Evolutionary conservation across 257 asterid genomes (phyloP), one percentile per base, ranked within the genome.

Genomic region (Datura wrightii): DNA sequence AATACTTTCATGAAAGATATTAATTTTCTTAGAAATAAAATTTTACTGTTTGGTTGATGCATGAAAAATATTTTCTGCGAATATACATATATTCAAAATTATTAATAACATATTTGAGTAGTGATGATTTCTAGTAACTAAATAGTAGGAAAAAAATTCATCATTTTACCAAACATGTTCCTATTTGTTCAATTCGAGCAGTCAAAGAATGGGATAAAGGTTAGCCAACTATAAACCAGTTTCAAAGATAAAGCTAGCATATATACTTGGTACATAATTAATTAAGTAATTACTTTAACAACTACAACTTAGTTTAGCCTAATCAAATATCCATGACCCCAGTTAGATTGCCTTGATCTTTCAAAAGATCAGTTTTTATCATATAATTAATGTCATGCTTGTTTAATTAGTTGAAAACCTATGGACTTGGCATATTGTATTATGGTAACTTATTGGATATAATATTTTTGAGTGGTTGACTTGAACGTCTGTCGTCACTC

Each of bases 381-480:
- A 41, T 8, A 70, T 70, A 41, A 8, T 70, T 8, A 41, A 39
- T 1, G 34, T 41, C 14, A 70, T 70, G 36, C 79, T 42, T 66
- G 2, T 8, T 39, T 71, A 8, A n/a, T 71, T 71, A 18, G 37
- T 42, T 46, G 59, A 46, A 74, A 74, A 74, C 42, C 41, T 74
- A 42, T 48, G 60, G 44, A 46, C 59, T 24, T 24, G 19, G 60
- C 80, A 48, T 71, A 44, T 44, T 71, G 80, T 71, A n/a, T 44
- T 71, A 71, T 44, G 55, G n/a, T 10, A 71, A 44, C 3, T 41
- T 10, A 71, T 46, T 74, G 5, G 19, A 74, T 70, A 42, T 9
- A 36, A 44, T 11, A 42, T 71, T 10, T 41, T 72, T 72, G 58
- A 72, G 41, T 72, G 80, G n/a, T 46, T 72, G 80, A 72, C 59